A percentile compares a stretch with the other conserved stretches of the same genome.
phyloP scores from a whole-genome alignment of 148 eudicot species.

The Drosera capensis region DNA sequence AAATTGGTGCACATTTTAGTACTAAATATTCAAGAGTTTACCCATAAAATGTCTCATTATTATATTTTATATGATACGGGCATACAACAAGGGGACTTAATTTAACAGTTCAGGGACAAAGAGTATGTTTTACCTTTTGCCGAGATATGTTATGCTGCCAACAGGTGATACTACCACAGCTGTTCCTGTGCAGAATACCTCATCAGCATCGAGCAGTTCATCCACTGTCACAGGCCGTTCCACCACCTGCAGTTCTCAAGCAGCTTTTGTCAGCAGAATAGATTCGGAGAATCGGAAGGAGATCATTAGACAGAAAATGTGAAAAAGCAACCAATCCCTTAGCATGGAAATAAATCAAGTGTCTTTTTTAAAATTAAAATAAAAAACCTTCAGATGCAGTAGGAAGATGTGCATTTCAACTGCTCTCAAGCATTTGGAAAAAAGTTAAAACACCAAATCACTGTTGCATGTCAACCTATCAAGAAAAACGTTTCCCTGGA shows the following conservation, averaged over 20 bases:
- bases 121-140: conserved; percentile 38
- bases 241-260: conserved; percentile 34
- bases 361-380: no score
- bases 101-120: conserved; percentile 1
- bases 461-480: no score
- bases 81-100: neutral
- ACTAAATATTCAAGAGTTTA: no score
- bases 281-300: neutral
- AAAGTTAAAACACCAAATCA: no score
- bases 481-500: neutral
- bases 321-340: neutral
- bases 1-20: no score
- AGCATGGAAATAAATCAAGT: no score
- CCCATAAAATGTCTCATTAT: no score
- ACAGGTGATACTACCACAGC: conserved; percentile 95
- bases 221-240: conserved; percentile 71
- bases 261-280: neutral
- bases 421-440: no score
- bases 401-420: no score
- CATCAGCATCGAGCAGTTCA: conserved; percentile 86
- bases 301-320: neutral
- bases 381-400: no score
- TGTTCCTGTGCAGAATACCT: conserved; percentile 95
- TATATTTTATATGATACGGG: no score
- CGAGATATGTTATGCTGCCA: conserved; percentile 79